A percentile compares a stretch with the other conserved stretches of the same genome.
Conservation (phyloP, 192 early-diverging fungal genomes). For the Backusella circina region DNA sequence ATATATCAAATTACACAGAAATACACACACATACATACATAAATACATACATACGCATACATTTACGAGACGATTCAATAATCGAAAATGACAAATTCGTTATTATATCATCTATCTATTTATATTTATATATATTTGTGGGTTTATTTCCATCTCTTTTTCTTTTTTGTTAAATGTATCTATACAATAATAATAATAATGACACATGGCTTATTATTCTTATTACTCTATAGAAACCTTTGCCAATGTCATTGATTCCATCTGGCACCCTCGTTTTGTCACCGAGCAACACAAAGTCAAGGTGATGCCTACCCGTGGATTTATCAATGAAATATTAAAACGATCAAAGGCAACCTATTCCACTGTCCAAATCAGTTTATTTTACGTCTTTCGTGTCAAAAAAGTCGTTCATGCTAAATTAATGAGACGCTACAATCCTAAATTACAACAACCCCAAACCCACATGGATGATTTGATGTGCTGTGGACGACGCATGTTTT, state of each 20-base stretch:
- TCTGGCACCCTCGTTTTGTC: slow-evolving; percentile 38
- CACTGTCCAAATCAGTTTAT: slow-evolving; percentile 66
- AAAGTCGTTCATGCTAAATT: slow-evolving; percentile 37
- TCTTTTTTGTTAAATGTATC: background rate
- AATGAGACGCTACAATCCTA: slow-evolving; percentile 29
- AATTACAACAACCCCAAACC: slow-evolving; percentile 16
- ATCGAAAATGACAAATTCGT: background rate
- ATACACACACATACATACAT: background rate
- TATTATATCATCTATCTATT: background rate
- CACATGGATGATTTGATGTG: slow-evolving; percentile 47
- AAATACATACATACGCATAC: background rate
- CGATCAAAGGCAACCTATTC: slow-evolving; percentile 69
- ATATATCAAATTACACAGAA: background rate
- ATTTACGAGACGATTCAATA: background rate
- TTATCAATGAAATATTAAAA: slow-evolving; percentile 64
- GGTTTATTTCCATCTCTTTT: background rate
- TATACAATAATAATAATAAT: background rate
- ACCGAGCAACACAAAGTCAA: slow-evolving; percentile 33
- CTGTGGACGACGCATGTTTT: slow-evolving; percentile 80
- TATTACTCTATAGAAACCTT: slow-evolving; percentile 45
- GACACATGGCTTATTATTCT: background rate
- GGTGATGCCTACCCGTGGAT: slow-evolving; percentile 50
- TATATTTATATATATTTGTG: background rate
- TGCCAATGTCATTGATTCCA: slow-evolving; percentile 62
- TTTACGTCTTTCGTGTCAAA: slow-evolving; percentile 62